Evolutionary conservation across 306 rosid species (phyloP), one percentile per base, ranked within the genome.

Genomic region (Inga oerstediana): DNA sequence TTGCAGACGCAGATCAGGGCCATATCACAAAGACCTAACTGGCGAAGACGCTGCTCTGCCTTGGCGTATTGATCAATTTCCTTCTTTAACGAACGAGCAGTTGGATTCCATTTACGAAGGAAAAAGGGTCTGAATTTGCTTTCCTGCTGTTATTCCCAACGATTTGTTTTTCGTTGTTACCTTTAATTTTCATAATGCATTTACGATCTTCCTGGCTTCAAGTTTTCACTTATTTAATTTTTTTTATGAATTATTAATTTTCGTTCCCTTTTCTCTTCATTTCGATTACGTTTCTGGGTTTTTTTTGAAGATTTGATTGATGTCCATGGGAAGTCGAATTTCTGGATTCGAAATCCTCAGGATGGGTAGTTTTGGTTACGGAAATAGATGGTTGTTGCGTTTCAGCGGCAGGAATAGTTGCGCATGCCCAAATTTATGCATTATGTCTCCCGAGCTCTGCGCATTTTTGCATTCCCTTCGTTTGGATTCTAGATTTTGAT

Each of bases 41-140:
- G 76, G 27, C 67, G 41, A 68, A 79, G 76, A 69, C 15, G 76
- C 83, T 80, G 59, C 34, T 56, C 74, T 68, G 67, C 45, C 76
- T 7, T 41, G 20, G 12, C 10, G 32, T 74, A 7, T 5, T 52
- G 19, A 34, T 46, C 61, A 1, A 22, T 27, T 14, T 15, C 37
- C 22, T 46, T 73, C 24, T 73, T 15, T 7, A 15, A 52, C 79
- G 8, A 20, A 54, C 67, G 20, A 15, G 0, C 8, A 54, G 0
- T 19, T 74, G 16, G 58, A 44, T 44, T 75, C 41, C 4, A 34
- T 51, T 51, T 4, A 34, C 44, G 19, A 8, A 52, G 43, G 2
- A 22, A 56, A 22, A 6, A 76, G 39, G 71, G 14, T 76, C 56
- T 13, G 54, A 58, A 59, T 76, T 22, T 39, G 35, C 69, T 58